Percentiles rank a stretch among this genome's conserved stretches.
phyloP scores from a whole-genome alignment of 352 stramenopile genomes.

The Thraustotheca clavata region DNA sequence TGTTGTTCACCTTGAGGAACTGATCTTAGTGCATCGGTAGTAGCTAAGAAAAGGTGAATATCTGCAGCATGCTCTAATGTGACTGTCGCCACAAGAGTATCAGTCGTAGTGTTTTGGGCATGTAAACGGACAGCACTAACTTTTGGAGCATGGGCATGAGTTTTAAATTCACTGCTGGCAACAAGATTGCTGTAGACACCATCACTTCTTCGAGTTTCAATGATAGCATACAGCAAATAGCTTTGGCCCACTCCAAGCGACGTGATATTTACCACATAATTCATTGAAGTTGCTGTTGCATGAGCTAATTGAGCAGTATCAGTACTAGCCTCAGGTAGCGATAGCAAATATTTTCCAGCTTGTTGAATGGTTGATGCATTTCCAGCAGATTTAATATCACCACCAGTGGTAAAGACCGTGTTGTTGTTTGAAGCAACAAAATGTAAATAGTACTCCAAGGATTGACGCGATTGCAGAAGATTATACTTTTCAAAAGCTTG shows the following conservation, averaged over 20 bases:
- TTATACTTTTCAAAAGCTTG: slow-evolving; percentile 28
- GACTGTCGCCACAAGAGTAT: slow-evolving; percentile 33
- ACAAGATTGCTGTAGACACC: slow-evolving; percentile 36
- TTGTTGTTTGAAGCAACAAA: slow-evolving; percentile 31
- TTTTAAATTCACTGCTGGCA: slow-evolving; percentile 27
- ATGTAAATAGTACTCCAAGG: slow-evolving; percentile 36
- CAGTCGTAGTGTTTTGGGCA: slow-evolving; percentile 42
- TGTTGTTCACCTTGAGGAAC: background rate
- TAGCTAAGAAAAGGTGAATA: slow-evolving; percentile 38
- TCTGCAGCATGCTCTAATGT: slow-evolving; percentile 37
- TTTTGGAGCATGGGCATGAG: slow-evolving; percentile 40
- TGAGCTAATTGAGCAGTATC: background rate
- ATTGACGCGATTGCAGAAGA: slow-evolving; percentile 22
- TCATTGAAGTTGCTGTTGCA: slow-evolving; percentile 25
- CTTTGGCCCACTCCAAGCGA: slow-evolving; percentile 34
- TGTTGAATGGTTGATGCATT: slow-evolving; percentile 5
- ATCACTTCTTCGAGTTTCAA: slow-evolving; percentile 41
- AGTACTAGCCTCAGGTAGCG: background rate
- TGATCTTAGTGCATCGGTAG: background rate
- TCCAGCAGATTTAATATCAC: slow-evolving; percentile 1
- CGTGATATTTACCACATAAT: slow-evolving; percentile 26
- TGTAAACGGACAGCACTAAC: slow-evolving; percentile 29
- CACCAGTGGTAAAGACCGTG: background rate
- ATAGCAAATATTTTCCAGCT: slow-evolving; percentile 1
- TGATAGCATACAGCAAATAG: slow-evolving; percentile 39